Evolutionary conservation across 768 basidiomycete genomes (phyloP), one percentile per base, ranked within the genome.

Genomic region (Clitopilus passeckerianus): DNA sequence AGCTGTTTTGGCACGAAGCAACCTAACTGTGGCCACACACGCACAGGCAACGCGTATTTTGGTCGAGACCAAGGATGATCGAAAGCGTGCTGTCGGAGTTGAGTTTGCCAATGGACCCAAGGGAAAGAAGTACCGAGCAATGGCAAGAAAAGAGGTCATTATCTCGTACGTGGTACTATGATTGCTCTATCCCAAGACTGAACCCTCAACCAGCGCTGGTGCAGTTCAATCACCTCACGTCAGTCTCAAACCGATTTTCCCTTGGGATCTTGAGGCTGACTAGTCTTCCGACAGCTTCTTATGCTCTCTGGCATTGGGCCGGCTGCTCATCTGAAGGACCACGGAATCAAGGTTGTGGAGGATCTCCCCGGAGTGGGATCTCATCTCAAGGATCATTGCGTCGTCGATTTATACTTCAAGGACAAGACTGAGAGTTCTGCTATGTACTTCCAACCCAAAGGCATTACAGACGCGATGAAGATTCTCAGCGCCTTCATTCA

Each of bases 221-320:
- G 79, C 86, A 2, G 68, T 87, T 6, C 83, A 87, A 59, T 80
- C 83, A 14, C 86, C 86, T 1, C 82, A 83, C 15, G 79, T 76
- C 55, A 54, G 12, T 41, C 50, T 30, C 1, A 30, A 15, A 7
- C 12, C 2, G 16, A 9, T 15, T 46, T 22, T 35, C 9, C 3
- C 34, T n/a, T 22, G 35, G n/a, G 9, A 18, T 24, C 14, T 18
- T 14, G n/a, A 20, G 3, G 14, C 12, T 41, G n/a, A 41, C 3
- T 3, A 3, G 37, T 30, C 7, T 30, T 30, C 7, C 10, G n/a
- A 41, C 72, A 89, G 75, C 80, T 90, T 55, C 76, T 90, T 14
- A 79, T 89, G 78, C 77, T 90, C 16, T 90, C 89, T 35, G 93
- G 93, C 10, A 74, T 95, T 53, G 93, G 92, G 2, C 89, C 90